Percentiles rank a stretch among this genome's conserved stretches.
These are phyloP conservation scores for Capillidium heterosporum DNA, from an alignment of 371 early-diverging fungal genomes.

Conservation along the genomic window DNA sequence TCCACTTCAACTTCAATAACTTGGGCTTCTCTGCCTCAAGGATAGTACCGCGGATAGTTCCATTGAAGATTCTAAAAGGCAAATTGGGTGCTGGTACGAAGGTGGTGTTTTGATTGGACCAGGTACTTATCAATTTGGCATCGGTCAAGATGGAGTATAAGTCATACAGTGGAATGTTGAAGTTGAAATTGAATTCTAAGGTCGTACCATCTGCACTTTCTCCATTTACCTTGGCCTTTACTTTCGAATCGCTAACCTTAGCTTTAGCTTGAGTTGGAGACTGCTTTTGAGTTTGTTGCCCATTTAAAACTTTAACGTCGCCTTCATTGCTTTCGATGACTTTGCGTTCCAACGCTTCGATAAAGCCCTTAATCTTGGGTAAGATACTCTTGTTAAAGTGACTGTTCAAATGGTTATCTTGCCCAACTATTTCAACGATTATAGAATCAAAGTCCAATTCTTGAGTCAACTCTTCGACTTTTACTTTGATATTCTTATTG, in stretches of 20 bases:
- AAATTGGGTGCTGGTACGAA: constrained; percentile 1
- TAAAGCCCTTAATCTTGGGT: not conserved
- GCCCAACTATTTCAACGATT: not conserved
- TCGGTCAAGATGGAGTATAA: constrained; percentile 1
- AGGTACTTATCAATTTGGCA: constrained; percentile 1
- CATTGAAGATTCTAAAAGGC: constrained; percentile 3
- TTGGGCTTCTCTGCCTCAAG: not conserved
- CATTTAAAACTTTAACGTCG: not conserved
- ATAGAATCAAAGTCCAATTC: not conserved
- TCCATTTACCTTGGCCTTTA: not conserved
- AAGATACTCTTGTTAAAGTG: not conserved
- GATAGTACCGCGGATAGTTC: not conserved
- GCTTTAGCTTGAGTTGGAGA: not conserved
- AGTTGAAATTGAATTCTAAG: not conserved
- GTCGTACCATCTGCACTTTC: not conserved
- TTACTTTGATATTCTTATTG: not conserved
- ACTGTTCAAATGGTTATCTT: not conserved
- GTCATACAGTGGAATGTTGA: not conserved
- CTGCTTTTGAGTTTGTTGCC: not conserved
- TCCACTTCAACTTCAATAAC: not conserved
- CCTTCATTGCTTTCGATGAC: not conserved
- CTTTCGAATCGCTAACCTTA: no score
- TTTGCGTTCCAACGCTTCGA: not conserved
- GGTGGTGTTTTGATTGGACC: not conserved
- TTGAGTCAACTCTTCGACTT: not conserved